phyloP scores from a whole-genome alignment of 1,284 basidiomycete genomes.

The Pseudomicrostroma phylloplanum region DNA sequence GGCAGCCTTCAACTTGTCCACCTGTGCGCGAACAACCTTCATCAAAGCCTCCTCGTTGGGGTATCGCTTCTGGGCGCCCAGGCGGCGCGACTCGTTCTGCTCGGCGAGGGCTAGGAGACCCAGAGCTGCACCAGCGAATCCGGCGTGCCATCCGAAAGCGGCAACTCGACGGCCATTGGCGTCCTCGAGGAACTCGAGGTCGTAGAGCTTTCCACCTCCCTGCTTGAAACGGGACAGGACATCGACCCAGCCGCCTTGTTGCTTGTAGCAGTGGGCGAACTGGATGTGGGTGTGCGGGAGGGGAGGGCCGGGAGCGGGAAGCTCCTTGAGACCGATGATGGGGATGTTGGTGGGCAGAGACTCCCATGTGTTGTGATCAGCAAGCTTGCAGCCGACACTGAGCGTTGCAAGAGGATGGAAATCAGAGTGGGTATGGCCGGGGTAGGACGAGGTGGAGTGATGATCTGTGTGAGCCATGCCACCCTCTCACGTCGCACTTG shows the following conservation, averaged over 20 bases:
- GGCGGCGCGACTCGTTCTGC: conserved; percentile 31
- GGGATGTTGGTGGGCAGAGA: conserved; percentile 67
- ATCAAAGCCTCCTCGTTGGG: conserved; percentile 57
- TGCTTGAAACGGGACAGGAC: conserved; percentile 80
- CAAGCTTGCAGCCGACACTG: conserved; percentile 75
- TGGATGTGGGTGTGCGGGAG: conserved; percentile 78
- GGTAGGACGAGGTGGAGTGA: conserved; percentile 1
- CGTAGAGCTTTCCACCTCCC: conserved; percentile 84
- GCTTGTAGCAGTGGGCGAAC: conserved; percentile 98
- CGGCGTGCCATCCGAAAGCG: conserved; percentile 98
- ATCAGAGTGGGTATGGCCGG: not conserved
- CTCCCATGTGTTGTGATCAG: conserved; percentile 84
- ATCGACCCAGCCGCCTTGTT: conserved; percentile 85
- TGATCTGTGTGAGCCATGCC: not conserved
- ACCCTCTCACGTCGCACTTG: not conserved
- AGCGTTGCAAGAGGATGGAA: conserved; percentile 4
- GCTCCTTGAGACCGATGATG: conserved; percentile 95
- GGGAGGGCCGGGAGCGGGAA: conserved; percentile 57
- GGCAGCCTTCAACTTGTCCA: conserved; percentile 59
- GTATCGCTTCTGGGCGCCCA: conserved; percentile 70
- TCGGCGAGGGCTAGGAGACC: conserved; percentile 77
- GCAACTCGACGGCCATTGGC: conserved; percentile 79
- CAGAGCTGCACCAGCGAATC: conserved; percentile 92
- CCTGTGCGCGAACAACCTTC: conserved; percentile 54
- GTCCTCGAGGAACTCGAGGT: conserved; percentile 93